Base-by-base conservation (phyloP, 768 basidiomycete species). In the Phlegmacium glaucopus region DNA sequence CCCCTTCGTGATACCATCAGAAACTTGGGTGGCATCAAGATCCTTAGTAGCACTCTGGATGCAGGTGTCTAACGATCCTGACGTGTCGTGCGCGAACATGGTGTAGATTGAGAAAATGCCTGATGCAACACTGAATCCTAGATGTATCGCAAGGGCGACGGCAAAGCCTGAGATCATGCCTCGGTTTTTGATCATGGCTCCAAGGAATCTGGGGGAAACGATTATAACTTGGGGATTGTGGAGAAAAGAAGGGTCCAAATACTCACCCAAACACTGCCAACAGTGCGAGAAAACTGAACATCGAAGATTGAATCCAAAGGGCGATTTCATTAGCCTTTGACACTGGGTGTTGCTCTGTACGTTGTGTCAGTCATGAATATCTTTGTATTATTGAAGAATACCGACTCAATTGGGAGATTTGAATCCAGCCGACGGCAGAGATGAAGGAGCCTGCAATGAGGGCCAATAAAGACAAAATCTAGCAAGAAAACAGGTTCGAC, bases 251-350 rank as follows among this genome's bases (percentile, higher is more conserved):
- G n/a, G 10, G 28, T 22, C 12, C 25, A 16, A 26, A 46, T 9
- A 42, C 74, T 44, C 50, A 80, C 77, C 80, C 82, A 45, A 79
- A 67, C 17, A 77, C 50, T 10, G 79, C 76, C 12, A 78, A 56
- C 16, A 79, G 34, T 22, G 70, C 70, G 13, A 82, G 64, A 30
- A 80, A 40, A 2, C 75, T 72, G 59, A 74, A 82, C 47, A 77
- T 64, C 13, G 70, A 52, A 9, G 75, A 64, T 42, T 79, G 70
- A 40, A 79, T 53, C 58, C 73, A 78, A 25, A 80, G 58, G 0
- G 77, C 74, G 29, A 70, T 59, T 45, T 70, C 59, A 49, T 78
- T 72, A 15, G 56, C 52, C 12, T 55, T 54, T 11, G 69, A 57
- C 26, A 77, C 54, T 0, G 69, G 67, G 12, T 72, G 59, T 26